Evolutionary conservation across 257 asterid genomes (phyloP), one percentile per base, ranked within the genome.

Genomic region (Solanum neorickii): DNA sequence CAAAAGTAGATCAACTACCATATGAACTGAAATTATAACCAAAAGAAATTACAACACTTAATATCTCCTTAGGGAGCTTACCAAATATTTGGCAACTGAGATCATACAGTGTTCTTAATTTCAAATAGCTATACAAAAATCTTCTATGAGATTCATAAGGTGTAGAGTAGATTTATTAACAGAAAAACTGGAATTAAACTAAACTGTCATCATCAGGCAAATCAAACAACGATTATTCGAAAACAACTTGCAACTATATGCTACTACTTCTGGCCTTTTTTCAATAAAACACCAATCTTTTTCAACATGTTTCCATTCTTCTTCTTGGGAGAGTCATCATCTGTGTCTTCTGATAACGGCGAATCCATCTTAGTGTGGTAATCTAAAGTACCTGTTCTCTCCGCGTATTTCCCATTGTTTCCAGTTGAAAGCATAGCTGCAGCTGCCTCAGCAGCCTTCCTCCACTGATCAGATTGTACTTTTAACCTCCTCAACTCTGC

Each of bases 381-480:
- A 73, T 92, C 97, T 29, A 95, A 76, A 10, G 94, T 87, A 15
- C 95, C 93, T 9, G 93, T 90, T 70, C 94, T 94, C 47, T 94
- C 96, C 4, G 90, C 90, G 49, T 89, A 88, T 66, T 95, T 96
- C 60, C 94, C 95, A 11, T 91, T 92, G 37, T 90, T 92, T 11
- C 93, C 96, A 3, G 88, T 87, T 20, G 97, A 92, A 87, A 97
- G 98, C 91, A 97, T 97, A 33, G 96, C 90, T 7, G 99, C 93
- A 69, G 99, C 99, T 2, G 97, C 97, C 92, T 95, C 98, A 1
- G 99, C 99, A 11, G 99, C 99, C 86, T 97, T 97, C 89, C 99
- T 94, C 99, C 99, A 97, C 86, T 97, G 99, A 88, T 96, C 99
- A 1, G 98, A 90, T 84, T 95, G 99, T 87, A 95, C 98, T 86